Base-by-base conservation (phyloP, 2,329 filamentous ascomycete genomes). In the Penicillium sp. region DNA sequence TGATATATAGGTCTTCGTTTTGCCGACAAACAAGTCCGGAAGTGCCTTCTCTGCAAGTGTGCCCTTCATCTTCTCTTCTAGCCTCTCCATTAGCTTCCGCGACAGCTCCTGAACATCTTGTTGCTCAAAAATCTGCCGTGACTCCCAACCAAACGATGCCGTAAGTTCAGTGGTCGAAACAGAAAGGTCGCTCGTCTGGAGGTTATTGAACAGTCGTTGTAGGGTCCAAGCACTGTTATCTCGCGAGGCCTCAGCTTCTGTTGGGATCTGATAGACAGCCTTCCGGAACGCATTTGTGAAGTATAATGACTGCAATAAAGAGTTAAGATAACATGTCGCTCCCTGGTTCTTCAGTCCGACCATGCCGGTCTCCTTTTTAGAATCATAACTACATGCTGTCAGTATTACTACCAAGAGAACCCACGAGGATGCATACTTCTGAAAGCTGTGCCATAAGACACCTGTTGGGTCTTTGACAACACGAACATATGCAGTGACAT, bases 51-150 rank as follows among this genome's bases (percentile, higher is more conserved):
- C 92, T 13, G 92, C 91, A 55, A 90, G 88, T 1, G 95, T 98
- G 50, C 92, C 94, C 79, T 99, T 99, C 96, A 99, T 99, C 75
- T 91, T 94, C 73, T 95, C 91, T 75, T 99, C 96, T 80, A 99
- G 90, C 63, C 92, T 90, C 78, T 99, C 95, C 91, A 99, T 99
- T 65, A 99, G 84, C 76, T 98, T 97, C 61, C 96, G 88, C 38
- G 93, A 98, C 38, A 99, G 83, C 76, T 99, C 95, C 76, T 99
- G 95, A 8, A 99, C 95, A 78, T 99, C 95, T 78, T 99, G 95
- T 76, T 99, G 95, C 79, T 98, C 94, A 70, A 99, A 99, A 57
- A 98, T 97, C 74, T 99, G 94, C 67, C 93, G 88, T 2, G 94
- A 96, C 72, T 99, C 94, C 95, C 95, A 99, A 26, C 95, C 95